Conservation (phyloP, 2,329 filamentous ascomycete species). For the Ophiostoma fasciatum region DNA sequence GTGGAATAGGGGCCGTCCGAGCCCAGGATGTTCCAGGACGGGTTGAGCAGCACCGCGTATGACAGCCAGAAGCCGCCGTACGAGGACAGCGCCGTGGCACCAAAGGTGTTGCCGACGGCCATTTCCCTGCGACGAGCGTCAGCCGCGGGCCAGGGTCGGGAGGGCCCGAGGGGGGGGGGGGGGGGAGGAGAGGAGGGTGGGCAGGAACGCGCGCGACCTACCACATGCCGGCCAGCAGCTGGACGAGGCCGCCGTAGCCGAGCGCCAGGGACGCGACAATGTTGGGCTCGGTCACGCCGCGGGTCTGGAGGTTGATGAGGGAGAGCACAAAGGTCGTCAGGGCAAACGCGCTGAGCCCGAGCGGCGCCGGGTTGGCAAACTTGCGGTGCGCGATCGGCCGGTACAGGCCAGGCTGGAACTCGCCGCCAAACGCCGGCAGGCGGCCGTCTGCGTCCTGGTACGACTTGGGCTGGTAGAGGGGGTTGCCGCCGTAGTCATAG, state of each 20-base stretch:
- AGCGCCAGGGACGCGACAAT: constrained; percentile 56
- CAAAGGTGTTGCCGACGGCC: constrained; percentile 76
- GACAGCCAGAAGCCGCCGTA: constrained; percentile 77
- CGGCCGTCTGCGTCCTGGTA: constrained; percentile 19
- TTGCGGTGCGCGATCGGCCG: constrained; percentile 50
- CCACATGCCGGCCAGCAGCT: constrained; percentile 79
- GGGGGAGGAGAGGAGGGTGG: too few relatives aligned
- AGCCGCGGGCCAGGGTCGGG: background rate
- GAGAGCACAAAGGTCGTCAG: constrained; percentile 72
- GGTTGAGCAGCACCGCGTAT: constrained; percentile 58
- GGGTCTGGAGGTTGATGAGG: constrained; percentile 53
- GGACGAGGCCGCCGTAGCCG: constrained; percentile 64
- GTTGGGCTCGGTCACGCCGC: constrained; percentile 44
- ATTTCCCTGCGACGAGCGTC: constrained; percentile 48
- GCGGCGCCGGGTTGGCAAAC: constrained; percentile 65
- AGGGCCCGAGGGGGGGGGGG: background rate
- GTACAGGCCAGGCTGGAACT: constrained; percentile 57
- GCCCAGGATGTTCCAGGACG: constrained; percentile 43
- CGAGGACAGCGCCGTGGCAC: constrained; percentile 65
- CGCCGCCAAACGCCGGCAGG: constrained; percentile 52
- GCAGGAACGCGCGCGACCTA: too few relatives aligned
- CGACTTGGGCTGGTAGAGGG: constrained; percentile 22
- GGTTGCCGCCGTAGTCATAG: constrained; percentile 27
- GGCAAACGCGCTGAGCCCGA: constrained; percentile 66
- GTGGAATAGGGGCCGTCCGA: constrained; percentile 28